Base-by-base conservation (phyloP, 2,329 filamentous ascomycete genomes). In the Colletotrichum viniferum region DNA sequence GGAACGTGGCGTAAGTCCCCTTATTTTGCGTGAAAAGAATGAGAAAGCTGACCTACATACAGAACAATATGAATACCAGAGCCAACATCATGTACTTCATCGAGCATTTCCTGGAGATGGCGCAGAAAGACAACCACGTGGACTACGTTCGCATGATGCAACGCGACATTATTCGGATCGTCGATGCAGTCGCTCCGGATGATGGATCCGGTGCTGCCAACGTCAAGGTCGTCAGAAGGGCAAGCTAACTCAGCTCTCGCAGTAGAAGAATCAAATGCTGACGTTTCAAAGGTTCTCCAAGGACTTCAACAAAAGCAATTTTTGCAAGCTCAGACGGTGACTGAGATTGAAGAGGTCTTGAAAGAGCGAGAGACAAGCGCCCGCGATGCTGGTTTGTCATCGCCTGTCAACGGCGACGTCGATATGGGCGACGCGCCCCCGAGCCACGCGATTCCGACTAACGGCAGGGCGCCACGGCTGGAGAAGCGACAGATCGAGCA, bases 21-120 rank as follows among this genome's bases (percentile, higher is more conserved):
- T 21, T 8, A 4, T 21, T 9, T 30, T 26, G 14, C 12, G n/a
- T 14, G 28, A 60, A 16, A 9, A 12, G 18, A 38, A 34, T 34
- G 21, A 30, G 10, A 24, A 58, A n/a, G 12, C 77, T 79, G 68
- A 79, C 60, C 38, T 63, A 10, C 12, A 4, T 63, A 18, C 79
- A 96, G 91, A 98, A 95, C 79, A 96, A 95, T 79, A 98, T 99
- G 94, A 99, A 99, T 85, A 98, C 94, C 67, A 91, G 96, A 76
- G 97, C 97, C 74, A 99, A 99, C 83, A 98, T 99, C 84, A 98
- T 99, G 94, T 99, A 98, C 86, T 99, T 99, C 85, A 94, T 99
- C 81, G 96, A 98, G 82, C 94, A 96, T 79, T 95, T 99, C 79
- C 94, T 97, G 82, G 96, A 98, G 82, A 90, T 95, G 85, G 94